These are phyloP conservation scores for Ophiostoma quercus DNA, from an alignment of 2,329 filamentous ascomycete genomes.

Conservation along the genomic window DNA sequence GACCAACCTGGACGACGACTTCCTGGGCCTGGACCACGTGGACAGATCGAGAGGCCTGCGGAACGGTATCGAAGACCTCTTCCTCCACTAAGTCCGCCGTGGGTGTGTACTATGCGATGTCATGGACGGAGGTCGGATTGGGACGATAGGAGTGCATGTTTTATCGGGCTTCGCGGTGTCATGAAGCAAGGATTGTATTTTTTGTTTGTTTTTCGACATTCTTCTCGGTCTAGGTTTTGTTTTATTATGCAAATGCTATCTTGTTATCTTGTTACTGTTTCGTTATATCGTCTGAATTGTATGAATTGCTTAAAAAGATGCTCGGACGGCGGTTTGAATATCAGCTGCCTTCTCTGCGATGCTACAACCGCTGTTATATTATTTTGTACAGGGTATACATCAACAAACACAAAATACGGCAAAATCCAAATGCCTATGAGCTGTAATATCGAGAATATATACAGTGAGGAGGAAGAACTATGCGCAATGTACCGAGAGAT, in stretches of 20 bases:
- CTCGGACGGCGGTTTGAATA: too few relatives aligned
- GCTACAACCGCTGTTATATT: too few relatives aligned
- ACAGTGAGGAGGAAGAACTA: background rate
- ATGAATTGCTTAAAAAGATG: too few relatives aligned
- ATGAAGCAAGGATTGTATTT: background rate
- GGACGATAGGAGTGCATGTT: background rate
- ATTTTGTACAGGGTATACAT: too few relatives aligned
- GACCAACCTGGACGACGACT: slow-evolving; percentile 52
- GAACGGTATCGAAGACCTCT: slow-evolving; percentile 59
- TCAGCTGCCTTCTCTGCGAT: too few relatives aligned
- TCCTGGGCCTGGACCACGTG: slow-evolving; percentile 60
- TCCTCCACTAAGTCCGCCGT: slow-evolving; percentile 42
- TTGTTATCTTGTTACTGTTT: background rate
- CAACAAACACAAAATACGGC: too few relatives aligned
- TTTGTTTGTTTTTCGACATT: background rate
- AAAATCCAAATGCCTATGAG: too few relatives aligned
- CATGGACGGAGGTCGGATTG: background rate
- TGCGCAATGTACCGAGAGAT: background rate
- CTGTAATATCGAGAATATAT: too few relatives aligned
- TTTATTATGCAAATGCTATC: background rate
- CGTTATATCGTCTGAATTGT: too few relatives aligned
- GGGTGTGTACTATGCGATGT: background rate
- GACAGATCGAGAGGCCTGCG: slow-evolving; percentile 55
- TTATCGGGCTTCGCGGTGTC: background rate
- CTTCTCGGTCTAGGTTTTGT: background rate